These are phyloP conservation scores for Phytopythium boreale DNA, from an alignment of 352 stramenopile species.

Conservation along the genomic window DNA sequence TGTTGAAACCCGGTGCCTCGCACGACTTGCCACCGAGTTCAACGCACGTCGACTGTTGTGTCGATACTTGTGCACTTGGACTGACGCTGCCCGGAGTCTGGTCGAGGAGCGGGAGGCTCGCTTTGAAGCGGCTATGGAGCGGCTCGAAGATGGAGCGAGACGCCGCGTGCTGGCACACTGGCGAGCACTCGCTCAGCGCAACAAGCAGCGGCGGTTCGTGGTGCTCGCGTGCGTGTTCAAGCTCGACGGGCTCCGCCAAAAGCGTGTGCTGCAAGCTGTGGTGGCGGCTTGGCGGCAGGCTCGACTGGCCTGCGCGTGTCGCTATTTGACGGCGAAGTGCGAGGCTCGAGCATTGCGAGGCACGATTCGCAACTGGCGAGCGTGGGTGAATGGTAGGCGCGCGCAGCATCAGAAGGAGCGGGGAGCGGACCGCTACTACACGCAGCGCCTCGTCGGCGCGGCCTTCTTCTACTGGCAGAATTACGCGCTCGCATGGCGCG, in stretches of 20 bases:
- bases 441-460: constrained; percentile 24
- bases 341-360: constrained; percentile 7
- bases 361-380: constrained; percentile 12
- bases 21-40: constrained; percentile 7
- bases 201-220: constrained; percentile 37
- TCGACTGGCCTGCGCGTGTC: not conserved
- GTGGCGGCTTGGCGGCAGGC: constrained; percentile 19
- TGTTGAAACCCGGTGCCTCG: constrained; percentile 6
- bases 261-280: constrained; percentile 17
- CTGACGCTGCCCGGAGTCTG: not conserved
- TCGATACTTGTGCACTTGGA: not conserved
- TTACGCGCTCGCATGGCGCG: constrained; percentile 70
- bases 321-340: constrained; percentile 3
- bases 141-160: constrained; percentile 4
- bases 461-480: constrained; percentile 77
- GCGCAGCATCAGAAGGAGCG: constrained; percentile 8
- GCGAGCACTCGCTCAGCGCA: constrained; percentile 14
- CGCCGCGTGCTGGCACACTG: constrained; percentile 13
- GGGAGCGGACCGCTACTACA: constrained; percentile 23
- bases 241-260: constrained; percentile 21
- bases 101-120: constrained; percentile 10
- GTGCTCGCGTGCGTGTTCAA: constrained; percentile 56
- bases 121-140: constrained; percentile 8
- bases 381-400: constrained; percentile 8
- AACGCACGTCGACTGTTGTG: not conserved